Percentiles rank a stretch among this genome's conserved stretches.
These are phyloP conservation scores for Astragalus membranaceus DNA, from an alignment of 306 rosid genomes.

Conservation along the genomic window DNA sequence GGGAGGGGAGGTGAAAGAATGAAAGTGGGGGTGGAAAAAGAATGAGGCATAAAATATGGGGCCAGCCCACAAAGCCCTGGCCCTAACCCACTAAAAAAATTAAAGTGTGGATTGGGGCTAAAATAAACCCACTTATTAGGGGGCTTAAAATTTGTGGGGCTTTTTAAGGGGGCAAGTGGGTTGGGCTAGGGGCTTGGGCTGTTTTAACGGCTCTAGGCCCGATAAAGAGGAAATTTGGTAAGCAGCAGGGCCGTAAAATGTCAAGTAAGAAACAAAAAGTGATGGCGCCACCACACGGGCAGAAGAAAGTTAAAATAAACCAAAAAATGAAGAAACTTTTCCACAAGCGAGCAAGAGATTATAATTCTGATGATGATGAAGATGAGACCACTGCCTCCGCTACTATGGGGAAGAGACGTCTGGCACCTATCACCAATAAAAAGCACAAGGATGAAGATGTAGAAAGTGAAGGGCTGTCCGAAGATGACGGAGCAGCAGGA, in stretches of 20 bases:
- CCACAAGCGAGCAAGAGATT: conserved; percentile 69
- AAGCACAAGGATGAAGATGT: conserved; percentile 1
- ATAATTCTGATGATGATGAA: conserved; percentile 76
- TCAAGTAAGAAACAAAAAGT: conserved; percentile 41
- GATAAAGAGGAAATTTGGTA: conserved; percentile 49
- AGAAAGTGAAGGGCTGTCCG: conserved; percentile 32
- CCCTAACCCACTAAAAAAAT: no score
- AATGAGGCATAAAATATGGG: no score
- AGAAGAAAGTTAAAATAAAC: conserved; percentile 56
- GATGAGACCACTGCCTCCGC: conserved; percentile 24
- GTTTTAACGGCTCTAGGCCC: no score
- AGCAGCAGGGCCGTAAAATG: conserved; percentile 35
- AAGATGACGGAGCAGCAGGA: conserved; percentile 34
- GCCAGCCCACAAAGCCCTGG: no score
- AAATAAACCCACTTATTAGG: no score
- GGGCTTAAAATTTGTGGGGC: no score
- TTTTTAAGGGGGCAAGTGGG: no score
- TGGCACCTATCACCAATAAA: background rate
- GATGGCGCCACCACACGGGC: conserved; percentile 31
- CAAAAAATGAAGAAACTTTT: conserved; percentile 63
- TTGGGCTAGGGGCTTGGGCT: no score
- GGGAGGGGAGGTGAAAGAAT: no score
- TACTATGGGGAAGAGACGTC: background rate
- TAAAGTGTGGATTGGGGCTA: no score
- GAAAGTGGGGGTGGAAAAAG: no score